A percentile compares a stretch with the other conserved stretches of the same genome.
phyloP scores from a whole-genome alignment of 495 filamentous ascomycete species.

The Penicillium fimorum region DNA sequence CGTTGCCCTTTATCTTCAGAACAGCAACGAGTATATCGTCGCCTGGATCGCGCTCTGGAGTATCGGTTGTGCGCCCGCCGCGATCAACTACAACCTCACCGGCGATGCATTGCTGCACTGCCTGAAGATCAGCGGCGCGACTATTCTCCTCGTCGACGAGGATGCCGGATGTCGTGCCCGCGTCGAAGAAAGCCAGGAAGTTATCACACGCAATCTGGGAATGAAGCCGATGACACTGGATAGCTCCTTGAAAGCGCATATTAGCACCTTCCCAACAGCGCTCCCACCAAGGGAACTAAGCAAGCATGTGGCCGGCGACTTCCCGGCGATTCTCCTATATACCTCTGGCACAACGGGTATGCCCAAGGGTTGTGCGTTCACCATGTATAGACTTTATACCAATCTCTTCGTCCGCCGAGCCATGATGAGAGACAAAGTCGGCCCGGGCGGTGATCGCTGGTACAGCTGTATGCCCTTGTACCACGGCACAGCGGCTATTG shows the following conservation, averaged over 20 bases:
- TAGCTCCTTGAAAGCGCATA: conserved; percentile 43
- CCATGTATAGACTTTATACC: conserved; percentile 38
- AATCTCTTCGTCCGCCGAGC: conserved; percentile 27
- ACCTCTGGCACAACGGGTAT: conserved; percentile 70
- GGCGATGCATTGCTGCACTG: conserved; percentile 69
- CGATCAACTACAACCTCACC: conserved; percentile 71
- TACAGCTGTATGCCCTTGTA: conserved; percentile 81
- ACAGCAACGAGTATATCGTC: conserved; percentile 66
- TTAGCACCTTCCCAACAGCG: conserved; percentile 46
- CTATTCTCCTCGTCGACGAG: conserved; percentile 64
- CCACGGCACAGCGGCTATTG: conserved; percentile 69
- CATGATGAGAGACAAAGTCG: conserved; percentile 28
- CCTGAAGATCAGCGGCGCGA: conserved; percentile 57
- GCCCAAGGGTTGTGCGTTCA: conserved; percentile 60
- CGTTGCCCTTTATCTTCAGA: conserved; percentile 67
- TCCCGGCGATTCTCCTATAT: conserved; percentile 63
- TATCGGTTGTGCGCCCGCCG: conserved; percentile 64
- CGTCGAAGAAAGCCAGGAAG: conserved; percentile 52
- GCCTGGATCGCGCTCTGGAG: conserved; percentile 60
- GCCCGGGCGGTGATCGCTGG: conserved; percentile 58
- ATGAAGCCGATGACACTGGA: conserved; percentile 56
- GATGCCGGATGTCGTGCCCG: conserved; percentile 52
- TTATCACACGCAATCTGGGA: conserved; percentile 50
- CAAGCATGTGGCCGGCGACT: conserved; percentile 46
- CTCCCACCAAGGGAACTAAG: conserved; percentile 36